Conservation (phyloP, 148 eudicot genomes). For the Beta vulgaris region DNA sequence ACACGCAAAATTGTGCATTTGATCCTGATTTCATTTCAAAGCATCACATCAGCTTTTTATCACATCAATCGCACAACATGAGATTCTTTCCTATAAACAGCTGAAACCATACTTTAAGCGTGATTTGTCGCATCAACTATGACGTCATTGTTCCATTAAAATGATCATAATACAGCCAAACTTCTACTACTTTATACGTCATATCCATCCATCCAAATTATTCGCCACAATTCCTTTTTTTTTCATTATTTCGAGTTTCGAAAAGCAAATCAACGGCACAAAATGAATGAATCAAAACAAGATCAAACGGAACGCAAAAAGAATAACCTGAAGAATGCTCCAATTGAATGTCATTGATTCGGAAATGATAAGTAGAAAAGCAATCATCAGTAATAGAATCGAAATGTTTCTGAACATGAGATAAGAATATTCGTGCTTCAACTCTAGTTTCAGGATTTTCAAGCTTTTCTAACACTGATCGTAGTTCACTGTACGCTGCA, state of each 20-base stretch:
- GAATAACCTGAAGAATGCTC: constrained; percentile 62
- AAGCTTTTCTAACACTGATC: constrained; percentile 73
- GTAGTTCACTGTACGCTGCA: constrained; percentile 63
- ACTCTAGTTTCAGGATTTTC: constrained; percentile 68
- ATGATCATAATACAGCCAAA: no score
- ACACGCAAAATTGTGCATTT: background rate
- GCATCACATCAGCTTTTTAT: background rate
- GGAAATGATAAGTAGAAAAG: constrained; percentile 74
- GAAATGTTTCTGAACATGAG: constrained; percentile 61
- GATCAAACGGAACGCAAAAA: background rate
- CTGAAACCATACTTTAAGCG: background rate
- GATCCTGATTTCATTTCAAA: no score
- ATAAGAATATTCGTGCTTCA: constrained; percentile 67
- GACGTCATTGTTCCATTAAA: background rate
- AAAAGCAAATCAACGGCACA: background rate
- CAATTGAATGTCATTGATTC: constrained; percentile 64
- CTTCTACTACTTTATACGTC: no score
- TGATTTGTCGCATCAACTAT: background rate
- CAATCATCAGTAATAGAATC: constrained; percentile 45
- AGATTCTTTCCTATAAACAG: no score
- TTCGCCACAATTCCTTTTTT: background rate
- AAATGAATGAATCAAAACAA: background rate
- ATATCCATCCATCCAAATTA: background rate
- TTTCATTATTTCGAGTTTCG: background rate
- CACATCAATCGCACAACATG: background rate